Percentiles rank a stretch among this genome's conserved stretches.
Conservation (phyloP, 768 basidiomycete species). For the Lactarius evosmus region DNA sequence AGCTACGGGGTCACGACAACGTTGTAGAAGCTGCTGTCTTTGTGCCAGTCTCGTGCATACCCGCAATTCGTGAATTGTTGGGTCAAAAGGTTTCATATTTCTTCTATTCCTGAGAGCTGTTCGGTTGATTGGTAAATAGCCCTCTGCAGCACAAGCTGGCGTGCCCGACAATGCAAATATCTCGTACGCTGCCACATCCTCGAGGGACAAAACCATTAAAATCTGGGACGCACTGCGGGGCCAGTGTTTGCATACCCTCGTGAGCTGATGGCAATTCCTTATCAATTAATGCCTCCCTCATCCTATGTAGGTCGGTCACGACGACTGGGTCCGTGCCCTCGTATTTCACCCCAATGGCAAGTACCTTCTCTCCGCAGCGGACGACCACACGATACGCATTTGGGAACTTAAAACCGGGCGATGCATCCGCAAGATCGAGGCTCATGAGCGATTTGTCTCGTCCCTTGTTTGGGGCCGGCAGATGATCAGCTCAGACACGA, state of each 20-base stretch:
- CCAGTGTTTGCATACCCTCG: constrained; percentile 50
- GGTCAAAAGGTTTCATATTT: constrained; percentile 39
- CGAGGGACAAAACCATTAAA: constrained; percentile 53
- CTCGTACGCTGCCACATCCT: constrained; percentile 48
- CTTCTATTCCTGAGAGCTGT: background rate
- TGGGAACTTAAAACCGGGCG: constrained; percentile 57
- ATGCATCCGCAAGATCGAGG: constrained; percentile 36
- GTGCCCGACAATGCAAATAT: constrained; percentile 37
- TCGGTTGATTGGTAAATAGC: constrained; percentile 23
- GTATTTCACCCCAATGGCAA: constrained; percentile 59
- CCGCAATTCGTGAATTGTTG: constrained; percentile 47
- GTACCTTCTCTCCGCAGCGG: constrained; percentile 53
- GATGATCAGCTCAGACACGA: constrained; percentile 20
- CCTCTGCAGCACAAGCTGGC: constrained; percentile 30
- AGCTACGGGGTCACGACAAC: constrained; percentile 55
- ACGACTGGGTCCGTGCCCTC: constrained; percentile 57
- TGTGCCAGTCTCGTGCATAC: constrained; percentile 43
- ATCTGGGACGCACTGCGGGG: constrained; percentile 51
- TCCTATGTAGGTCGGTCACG: constrained; percentile 39
- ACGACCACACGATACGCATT: constrained; percentile 56
- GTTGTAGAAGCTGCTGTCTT: constrained; percentile 51
- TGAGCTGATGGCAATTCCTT: constrained; percentile 27
- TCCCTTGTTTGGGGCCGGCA: constrained; percentile 28
- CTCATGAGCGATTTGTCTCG: constrained; percentile 27
- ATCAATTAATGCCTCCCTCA: background rate